These are phyloP conservation scores for Solanum appendiculatum DNA, from an alignment of 257 asterid species.

Conservation along the genomic window DNA sequence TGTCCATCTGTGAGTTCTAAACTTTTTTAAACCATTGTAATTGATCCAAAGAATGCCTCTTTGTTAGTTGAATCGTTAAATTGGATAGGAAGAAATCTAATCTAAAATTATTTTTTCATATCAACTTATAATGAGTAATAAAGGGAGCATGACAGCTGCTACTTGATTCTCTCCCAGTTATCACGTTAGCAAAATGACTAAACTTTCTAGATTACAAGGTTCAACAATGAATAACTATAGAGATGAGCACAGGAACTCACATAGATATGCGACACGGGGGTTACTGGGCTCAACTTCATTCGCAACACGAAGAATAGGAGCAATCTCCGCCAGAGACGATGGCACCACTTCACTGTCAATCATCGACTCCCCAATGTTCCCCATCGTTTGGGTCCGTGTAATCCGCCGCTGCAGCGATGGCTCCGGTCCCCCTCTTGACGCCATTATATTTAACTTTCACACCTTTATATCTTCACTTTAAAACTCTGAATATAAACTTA, in stretches of 20 bases:
- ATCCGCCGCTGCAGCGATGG: constrained; percentile 80
- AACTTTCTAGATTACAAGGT: background rate
- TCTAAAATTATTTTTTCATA: background rate
- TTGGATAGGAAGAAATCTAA: background rate
- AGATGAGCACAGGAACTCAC: constrained; percentile 32
- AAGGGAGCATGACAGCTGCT: background rate
- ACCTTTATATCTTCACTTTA: constrained; percentile 10
- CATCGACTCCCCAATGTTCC: constrained; percentile 84
- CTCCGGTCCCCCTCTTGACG: constrained; percentile 65
- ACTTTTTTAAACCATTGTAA: background rate
- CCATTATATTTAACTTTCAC: constrained; percentile 30
- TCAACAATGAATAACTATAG: background rate
- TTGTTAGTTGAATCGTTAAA: background rate
- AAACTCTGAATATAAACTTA: background rate
- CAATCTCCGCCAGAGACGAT: constrained; percentile 92
- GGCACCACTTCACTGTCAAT: constrained; percentile 99
- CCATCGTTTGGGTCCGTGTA: constrained; percentile 89
- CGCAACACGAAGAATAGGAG: constrained; percentile 99
- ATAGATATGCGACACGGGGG: constrained; percentile 97
- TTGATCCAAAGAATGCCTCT: background rate
- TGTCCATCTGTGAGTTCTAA: background rate
- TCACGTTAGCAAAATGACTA: background rate
- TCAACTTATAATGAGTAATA: background rate
- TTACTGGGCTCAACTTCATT: constrained; percentile 98
- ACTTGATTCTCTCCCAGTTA: background rate